phyloP scores from a whole-genome alignment of 805 yeast species.

The Saturnispora galanensis region DNA sequence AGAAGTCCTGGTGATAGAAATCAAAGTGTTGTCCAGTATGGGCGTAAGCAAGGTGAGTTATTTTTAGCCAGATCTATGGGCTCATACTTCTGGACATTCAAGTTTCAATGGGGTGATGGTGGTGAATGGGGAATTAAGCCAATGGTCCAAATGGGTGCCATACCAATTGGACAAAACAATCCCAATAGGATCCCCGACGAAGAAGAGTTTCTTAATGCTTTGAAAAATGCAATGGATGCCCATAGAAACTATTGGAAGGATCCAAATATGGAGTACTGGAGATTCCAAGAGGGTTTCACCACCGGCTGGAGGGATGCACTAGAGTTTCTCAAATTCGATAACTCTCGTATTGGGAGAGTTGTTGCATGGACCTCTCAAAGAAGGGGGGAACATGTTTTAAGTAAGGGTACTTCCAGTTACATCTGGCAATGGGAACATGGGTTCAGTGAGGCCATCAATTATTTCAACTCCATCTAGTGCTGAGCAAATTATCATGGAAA shows the following conservation, averaged over 20 bases:
- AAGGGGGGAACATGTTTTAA: slow-evolving; percentile 45
- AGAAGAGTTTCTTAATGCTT: slow-evolving; percentile 31
- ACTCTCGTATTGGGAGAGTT: slow-evolving; percentile 64
- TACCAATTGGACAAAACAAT: slow-evolving; percentile 28
- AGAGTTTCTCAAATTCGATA: slow-evolving; percentile 60
- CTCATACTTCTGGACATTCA: slow-evolving; percentile 82
- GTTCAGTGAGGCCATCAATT: slow-evolving; percentile 48
- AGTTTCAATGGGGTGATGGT: slow-evolving; percentile 81
- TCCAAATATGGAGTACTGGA: slow-evolving; percentile 66
- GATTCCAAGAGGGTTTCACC: slow-evolving; percentile 69
- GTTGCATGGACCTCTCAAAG: slow-evolving; percentile 62
- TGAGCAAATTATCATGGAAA: background rate
- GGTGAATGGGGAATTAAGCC: slow-evolving; percentile 94
- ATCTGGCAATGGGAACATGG: slow-evolving; percentile 93
- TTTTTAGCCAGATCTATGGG: slow-evolving; percentile 59
- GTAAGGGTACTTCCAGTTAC: slow-evolving; percentile 45
- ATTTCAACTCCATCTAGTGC: slow-evolving; percentile 24
- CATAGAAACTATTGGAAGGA: slow-evolving; percentile 69
- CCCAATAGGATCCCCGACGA: slow-evolving; percentile 29
- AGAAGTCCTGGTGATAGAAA: slow-evolving; percentile 37
- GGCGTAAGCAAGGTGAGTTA: slow-evolving; percentile 40
- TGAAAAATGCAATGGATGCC: slow-evolving; percentile 28
- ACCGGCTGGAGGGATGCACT: slow-evolving; percentile 67
- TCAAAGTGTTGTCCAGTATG: slow-evolving; percentile 50
- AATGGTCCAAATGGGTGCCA: slow-evolving; percentile 56